A percentile compares a stretch with the other conserved stretches of the same genome.
phyloP scores from a whole-genome alignment of 108 stramenopile species.

The Pseudonitzschia multiseries region DNA sequence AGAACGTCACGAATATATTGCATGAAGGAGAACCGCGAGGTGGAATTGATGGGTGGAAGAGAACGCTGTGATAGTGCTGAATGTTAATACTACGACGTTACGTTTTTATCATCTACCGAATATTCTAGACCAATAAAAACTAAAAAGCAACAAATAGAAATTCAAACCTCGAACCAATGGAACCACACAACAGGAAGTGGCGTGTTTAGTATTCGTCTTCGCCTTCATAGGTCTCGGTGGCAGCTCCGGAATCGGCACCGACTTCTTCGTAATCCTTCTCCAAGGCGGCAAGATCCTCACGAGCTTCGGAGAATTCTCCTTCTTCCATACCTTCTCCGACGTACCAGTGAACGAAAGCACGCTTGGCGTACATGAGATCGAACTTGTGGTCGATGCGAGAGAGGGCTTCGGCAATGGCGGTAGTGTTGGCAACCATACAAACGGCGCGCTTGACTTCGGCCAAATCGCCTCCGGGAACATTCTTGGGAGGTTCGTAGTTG shows the following conservation, averaged over 20 bases:
- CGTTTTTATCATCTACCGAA: not conserved
- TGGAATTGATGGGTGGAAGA: too few relatives aligned
- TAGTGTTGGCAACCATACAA: slow-evolving; percentile 99
- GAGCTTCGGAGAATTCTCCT: slow-evolving; percentile 99
- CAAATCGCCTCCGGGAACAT: slow-evolving; percentile 93
- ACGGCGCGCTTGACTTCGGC: slow-evolving; percentile 96
- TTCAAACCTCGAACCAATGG: not conserved
- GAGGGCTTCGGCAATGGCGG: slow-evolving; percentile 97
- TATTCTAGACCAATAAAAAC: not conserved
- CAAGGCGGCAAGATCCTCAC: slow-evolving; percentile 98
- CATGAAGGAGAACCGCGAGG: too few relatives aligned
- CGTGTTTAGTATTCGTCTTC: slow-evolving; percentile 31
- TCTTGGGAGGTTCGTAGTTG: slow-evolving; percentile 97
- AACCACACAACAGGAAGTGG: not conserved
- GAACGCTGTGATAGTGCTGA: not conserved
- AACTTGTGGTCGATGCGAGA: slow-evolving; percentile 99
- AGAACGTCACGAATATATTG: too few relatives aligned
- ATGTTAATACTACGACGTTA: not conserved
- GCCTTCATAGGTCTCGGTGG: slow-evolving; percentile 14
- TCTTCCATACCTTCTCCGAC: slow-evolving; percentile 99
- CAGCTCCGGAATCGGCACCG: slow-evolving; percentile 89
- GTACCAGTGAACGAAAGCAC: slow-evolving; percentile 99
- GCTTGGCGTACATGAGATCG: slow-evolving; percentile 99
- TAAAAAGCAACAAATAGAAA: slow-evolving; percentile 7
- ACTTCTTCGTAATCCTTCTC: slow-evolving; percentile 98